Evolutionary conservation across 139 green algal species (phyloP), one percentile per base, ranked within the genome.

Genomic region (Pleodorina starrii): DNA sequence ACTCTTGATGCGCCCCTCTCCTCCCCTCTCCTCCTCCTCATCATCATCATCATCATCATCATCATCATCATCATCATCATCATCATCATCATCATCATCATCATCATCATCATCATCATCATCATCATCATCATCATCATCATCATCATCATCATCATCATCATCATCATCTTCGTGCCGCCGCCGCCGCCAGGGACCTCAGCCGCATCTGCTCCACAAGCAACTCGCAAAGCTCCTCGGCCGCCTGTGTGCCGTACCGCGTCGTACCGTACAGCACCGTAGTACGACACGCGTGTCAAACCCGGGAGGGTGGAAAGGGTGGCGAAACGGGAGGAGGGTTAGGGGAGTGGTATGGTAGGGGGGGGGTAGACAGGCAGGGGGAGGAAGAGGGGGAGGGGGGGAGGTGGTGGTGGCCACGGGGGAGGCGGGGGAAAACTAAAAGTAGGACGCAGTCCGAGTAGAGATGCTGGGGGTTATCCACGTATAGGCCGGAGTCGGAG

Each of bases 141-240:
- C 54, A 21, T 12, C 54, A 5, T 66, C 54, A 21, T 25, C 54
- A 21, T 21, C 29, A 21, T 25, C 21, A 66, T 21, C 54, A 27
- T 66, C 29, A 66, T 66, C 21, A 66, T 5, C 5, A 7, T 40
- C 17, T 57, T 7, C 42, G 1, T 19, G 81, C 81, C 21, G 81
- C 81, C 42, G 60, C 29, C 40, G 57, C 40, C 2, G 60, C 60
- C n/a, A n/a, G n/a, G n/a, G n/a, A n/a, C 60, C 60, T 27, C 60
- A 87, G 63, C 81, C 81, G 59, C 81, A 87, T 87, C 81, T 77
- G 81, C 59, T 87, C 81, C 81, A 87, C 81, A n/a, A 87, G 81
- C 42, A 87, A 42, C 81, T 87, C 81, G 4, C 51, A 60, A 25
- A 87, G 59, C 81, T 87, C 81, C 59, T 87, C 81, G 11, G 81